Evolutionary conservation across 164 flowering plant species (phyloP).

Genomic region (Akebia trifoliata): DNA sequence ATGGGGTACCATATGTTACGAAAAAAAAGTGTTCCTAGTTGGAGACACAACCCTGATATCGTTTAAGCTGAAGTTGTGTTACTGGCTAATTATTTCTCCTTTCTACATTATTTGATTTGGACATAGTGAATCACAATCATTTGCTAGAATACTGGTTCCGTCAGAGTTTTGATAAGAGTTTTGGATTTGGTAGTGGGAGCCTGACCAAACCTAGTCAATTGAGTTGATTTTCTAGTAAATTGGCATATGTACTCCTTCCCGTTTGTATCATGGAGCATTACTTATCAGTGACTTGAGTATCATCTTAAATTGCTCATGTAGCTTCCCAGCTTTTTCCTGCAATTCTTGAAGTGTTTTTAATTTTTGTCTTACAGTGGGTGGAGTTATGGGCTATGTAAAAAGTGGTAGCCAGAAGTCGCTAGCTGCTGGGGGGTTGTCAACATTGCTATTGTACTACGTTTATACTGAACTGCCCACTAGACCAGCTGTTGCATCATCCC

Average conservation of each 20-base stretch:
- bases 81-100: too few relatives aligned
- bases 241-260: neutral
- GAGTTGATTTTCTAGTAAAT: too few relatives aligned
- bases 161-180: too few relatives aligned
- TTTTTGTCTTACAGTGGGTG: constrained; percentile 53
- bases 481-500: constrained; percentile 68
- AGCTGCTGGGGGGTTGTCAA: constrained; percentile 72
- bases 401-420: constrained; percentile 88
- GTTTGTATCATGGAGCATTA: neutral
- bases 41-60: too few relatives aligned
- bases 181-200: too few relatives aligned
- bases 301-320: neutral
- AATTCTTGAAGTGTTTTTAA: neutral
- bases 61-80: too few relatives aligned
- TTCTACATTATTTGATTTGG: too few relatives aligned
- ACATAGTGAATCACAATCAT: too few relatives aligned
- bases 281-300: neutral
- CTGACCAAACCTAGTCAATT: too few relatives aligned
- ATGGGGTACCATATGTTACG: too few relatives aligned
- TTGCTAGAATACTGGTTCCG: too few relatives aligned
- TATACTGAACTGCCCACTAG: constrained; percentile 66
- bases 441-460: constrained; percentile 50
- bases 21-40: too few relatives aligned
- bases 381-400: constrained; percentile 84
- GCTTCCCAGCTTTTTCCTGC: neutral